These are phyloP conservation scores for Endogone sp. DNA, from an alignment of 192 early-diverging fungal genomes.

Conservation along the genomic window DNA sequence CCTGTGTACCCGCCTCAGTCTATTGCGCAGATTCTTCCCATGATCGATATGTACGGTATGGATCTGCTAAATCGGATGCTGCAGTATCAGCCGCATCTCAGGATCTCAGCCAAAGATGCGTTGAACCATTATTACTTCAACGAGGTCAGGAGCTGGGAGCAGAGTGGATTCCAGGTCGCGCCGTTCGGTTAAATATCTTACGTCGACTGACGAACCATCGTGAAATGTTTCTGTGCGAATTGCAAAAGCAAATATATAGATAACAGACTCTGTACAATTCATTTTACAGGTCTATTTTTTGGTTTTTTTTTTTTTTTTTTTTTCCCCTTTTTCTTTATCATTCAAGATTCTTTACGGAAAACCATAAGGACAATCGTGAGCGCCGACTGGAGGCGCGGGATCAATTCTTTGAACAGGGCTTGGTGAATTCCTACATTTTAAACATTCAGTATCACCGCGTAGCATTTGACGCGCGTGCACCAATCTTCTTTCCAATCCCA, in stretches of 20 bases:
- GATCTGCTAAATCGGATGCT: slow-evolving; percentile 72
- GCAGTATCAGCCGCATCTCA: slow-evolving; percentile 65
- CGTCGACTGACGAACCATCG: not conserved
- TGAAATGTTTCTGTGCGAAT: not conserved
- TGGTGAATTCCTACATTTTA: no score
- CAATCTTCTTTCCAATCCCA: no score
- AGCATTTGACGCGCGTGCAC: no score
- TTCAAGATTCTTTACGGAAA: no score
- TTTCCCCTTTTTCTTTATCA: no score
- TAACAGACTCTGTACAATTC: no score
- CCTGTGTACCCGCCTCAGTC: slow-evolving; percentile 57
- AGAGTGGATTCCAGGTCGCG: not conserved
- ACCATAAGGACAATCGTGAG: no score
- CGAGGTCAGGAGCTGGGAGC: slow-evolving; percentile 23
- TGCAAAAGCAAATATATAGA: not conserved
- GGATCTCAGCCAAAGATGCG: slow-evolving; percentile 64
- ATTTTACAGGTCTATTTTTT: no score
- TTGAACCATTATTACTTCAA: slow-evolving; percentile 59
- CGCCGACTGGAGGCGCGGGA: no score
- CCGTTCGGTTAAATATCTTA: not conserved
- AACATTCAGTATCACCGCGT: no score
- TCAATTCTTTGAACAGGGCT: no score
- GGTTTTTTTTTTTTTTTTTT: no score
- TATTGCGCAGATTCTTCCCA: slow-evolving; percentile 64
- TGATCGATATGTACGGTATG: slow-evolving; percentile 70